Conservation (phyloP, 805 yeast species). For the Wickerhamiella spandovensis region DNA sequence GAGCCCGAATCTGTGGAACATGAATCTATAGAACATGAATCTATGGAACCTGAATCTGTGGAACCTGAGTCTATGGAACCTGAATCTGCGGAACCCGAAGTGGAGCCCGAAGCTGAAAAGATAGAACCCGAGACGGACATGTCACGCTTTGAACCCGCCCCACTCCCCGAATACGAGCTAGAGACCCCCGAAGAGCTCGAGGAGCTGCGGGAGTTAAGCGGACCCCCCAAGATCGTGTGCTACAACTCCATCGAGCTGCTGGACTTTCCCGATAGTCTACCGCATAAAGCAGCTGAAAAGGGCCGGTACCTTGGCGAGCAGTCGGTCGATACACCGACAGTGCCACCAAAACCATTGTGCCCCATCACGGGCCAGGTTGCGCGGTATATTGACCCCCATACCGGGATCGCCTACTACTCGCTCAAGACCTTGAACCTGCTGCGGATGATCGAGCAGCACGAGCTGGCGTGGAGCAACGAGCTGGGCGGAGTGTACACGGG, state of each 20-base stretch:
- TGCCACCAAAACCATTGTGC: constrained; percentile 43
- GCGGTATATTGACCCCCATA: constrained; percentile 73
- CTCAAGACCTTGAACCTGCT: constrained; percentile 68
- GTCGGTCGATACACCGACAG: constrained; percentile 12
- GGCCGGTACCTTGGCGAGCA: constrained; percentile 49
- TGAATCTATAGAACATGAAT: too few relatives aligned
- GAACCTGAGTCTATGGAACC: not conserved
- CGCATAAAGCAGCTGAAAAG: constrained; percentile 18
- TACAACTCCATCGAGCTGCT: constrained; percentile 42
- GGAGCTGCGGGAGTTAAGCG: constrained; percentile 33
- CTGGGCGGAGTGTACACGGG: constrained; percentile 35
- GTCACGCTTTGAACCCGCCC: not conserved
- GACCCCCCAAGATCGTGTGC: constrained; percentile 43
- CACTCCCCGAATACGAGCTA: not conserved
- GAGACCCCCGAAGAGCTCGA: constrained; percentile 2
- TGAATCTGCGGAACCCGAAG: not conserved
- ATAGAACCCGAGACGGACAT: not conserved
- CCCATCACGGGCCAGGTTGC: constrained; percentile 72
- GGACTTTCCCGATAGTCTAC: constrained; percentile 28
- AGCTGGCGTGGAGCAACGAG: constrained; percentile 38
- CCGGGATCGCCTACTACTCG: constrained; percentile 75
- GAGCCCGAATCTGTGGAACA: too few relatives aligned
- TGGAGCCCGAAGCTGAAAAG: not conserved
- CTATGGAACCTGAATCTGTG: not conserved
- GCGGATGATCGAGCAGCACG: constrained; percentile 34